Evolutionary conservation across 192 early-diverging fungal genomes (phyloP).

Genomic region (Coemansia sp.): DNA sequence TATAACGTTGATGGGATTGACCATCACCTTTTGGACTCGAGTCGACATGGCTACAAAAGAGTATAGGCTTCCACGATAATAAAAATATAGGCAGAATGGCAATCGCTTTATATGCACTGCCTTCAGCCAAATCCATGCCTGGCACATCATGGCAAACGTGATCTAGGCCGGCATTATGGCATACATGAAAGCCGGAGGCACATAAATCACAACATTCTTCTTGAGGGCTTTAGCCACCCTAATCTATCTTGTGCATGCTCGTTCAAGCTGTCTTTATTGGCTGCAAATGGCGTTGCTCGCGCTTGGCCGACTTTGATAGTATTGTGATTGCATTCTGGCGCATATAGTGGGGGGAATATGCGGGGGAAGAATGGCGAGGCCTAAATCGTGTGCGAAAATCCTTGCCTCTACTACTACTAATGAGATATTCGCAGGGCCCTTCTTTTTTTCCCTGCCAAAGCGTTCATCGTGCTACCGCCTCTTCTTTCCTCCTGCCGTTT

Average conservation of each 20-base stretch:
- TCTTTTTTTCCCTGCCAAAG: neutral
- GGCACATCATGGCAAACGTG: neutral
- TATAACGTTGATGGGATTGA: constrained; percentile 78
- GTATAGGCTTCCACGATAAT: neutral
- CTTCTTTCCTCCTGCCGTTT: neutral
- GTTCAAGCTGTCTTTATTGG: neutral
- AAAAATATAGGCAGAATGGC: neutral
- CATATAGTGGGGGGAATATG: neutral
- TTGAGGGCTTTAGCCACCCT: too few species aligned
- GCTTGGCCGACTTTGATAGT: neutral
- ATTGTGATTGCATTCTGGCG: neutral
- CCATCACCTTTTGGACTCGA: constrained; percentile 54
- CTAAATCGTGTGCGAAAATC: neutral
- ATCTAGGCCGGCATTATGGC: neutral
- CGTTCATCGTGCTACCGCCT: neutral
- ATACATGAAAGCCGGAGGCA: neutral
- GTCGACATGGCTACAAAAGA: constrained; percentile 41
- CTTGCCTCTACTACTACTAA: neutral
- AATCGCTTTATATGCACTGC: neutral
- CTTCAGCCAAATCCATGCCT: neutral
- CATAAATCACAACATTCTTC: too few species aligned
- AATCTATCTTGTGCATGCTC: too few species aligned
- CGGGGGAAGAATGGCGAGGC: neutral
- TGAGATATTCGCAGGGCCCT: neutral
- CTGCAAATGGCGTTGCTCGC: neutral